Percentiles rank a stretch among this genome's conserved stretches.
Evolutionary conservation across 441 rosid species (phyloP).

Genomic region (Geranium incanum): DNA sequence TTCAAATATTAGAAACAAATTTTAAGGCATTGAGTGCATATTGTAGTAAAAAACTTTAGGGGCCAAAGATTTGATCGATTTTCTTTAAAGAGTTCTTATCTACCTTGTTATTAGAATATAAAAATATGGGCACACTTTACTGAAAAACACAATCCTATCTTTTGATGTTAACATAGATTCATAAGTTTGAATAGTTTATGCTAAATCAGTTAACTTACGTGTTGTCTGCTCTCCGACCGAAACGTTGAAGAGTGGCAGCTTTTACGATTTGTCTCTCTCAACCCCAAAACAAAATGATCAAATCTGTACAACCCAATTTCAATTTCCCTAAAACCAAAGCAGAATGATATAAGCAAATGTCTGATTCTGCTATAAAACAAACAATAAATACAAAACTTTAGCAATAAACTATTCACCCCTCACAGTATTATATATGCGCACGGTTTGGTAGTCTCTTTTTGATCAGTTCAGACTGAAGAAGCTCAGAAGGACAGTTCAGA

Average conservation of each 20-base stretch:
- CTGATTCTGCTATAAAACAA: neutral
- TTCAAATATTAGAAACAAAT: too few species aligned
- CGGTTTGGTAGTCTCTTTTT: conserved; percentile 30
- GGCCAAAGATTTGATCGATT: neutral
- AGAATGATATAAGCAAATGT: too few species aligned
- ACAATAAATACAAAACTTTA: conserved; percentile 16
- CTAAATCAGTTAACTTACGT: neutral
- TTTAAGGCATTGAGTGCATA: too few species aligned
- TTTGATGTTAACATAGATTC: neutral
- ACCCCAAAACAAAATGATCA: conserved; percentile 26
- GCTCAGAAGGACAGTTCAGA: neutral
- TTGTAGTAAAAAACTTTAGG: neutral
- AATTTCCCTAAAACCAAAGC: conserved; percentile 47
- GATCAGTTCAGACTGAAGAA: conserved; percentile 13
- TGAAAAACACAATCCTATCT: conserved; percentile 1
- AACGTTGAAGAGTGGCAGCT: conserved; percentile 45
- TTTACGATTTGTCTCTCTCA: conserved; percentile 31
- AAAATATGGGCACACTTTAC: neutral
- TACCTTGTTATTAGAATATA: neutral
- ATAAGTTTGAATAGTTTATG: neutral
- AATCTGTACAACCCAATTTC: conserved; percentile 28
- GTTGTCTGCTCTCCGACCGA: conserved; percentile 45
- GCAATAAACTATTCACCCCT: neutral
- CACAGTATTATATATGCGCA: conserved; percentile 32
- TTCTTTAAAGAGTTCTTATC: neutral